Base-by-base conservation (phyloP, 495 filamentous ascomycete species). In the Penicillium verhagenii region DNA sequence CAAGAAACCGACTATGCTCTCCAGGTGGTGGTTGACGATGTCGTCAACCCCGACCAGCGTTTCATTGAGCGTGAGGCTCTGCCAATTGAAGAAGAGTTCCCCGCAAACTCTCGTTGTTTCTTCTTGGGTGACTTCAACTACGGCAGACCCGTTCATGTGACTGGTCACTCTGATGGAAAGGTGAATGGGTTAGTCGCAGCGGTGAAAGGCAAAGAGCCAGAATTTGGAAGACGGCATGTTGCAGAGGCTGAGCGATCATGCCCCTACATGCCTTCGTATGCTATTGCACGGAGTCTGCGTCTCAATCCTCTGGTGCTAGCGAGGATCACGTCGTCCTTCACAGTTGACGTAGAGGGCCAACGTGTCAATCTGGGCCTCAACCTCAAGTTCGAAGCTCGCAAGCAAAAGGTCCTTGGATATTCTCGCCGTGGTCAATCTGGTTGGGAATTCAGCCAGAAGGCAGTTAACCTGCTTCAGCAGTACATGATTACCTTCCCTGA, bases 71-170 rank as follows among this genome's bases (percentile, higher is more conserved):
- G 84, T 57, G 86, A 82, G 29, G 92, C 95, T 19, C 57, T 94
- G 8, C 87, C 92, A 2, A 84, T 99, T 37, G 89, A 92, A 64
- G 85, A 97, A 68, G 95, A 99, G 57, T 97, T 97, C 64, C 92
- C 95, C 0, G 69, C 84, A 49, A 85, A 83, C 47, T 85, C 89
- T 13, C 80, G 83, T 37, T 92, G 88, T 1, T 97, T 99, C 76
- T 99, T 96, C 76, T 73, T 99, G n/a, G 95, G 95, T 38, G 95
- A 97, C 3, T 93, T 86, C 73, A 90, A 90, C 63, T 97, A 96
- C 61, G 95, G 95, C 11, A 83, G 92, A 40, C 94, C 95, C 1
- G 72, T 96, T 14, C 84, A 96, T 71, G 84, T 99, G 47, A 81
- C 81, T n/a, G 81, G 84, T 3, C 89, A 96, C 61, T 78, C 77